Base-by-base conservation (phyloP, 2,329 filamentous ascomycete genomes). In the Aspergillus calidoustus region DNA sequence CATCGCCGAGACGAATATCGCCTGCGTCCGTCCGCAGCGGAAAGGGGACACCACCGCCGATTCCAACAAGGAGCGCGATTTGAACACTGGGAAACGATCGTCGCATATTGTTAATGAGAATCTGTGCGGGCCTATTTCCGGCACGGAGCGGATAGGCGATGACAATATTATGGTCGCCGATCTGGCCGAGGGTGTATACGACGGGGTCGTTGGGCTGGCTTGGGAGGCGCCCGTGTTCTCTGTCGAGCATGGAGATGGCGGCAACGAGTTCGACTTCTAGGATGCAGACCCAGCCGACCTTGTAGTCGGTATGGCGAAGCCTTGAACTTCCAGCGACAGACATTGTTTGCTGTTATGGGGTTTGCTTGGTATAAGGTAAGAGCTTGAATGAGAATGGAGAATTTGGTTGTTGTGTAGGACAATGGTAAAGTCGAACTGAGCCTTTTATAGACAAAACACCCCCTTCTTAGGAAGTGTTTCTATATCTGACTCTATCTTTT, bases 241-340 rank as follows among this genome's bases (percentile, higher is more conserved):
- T 49, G 19, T 58, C 56, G 1, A 58, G 48, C 19, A 58, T 41
- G 23, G 22, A n/a, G 7, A 25, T 22, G 3, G 56, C 48, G 28
- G 56, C 56, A 7, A 43, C 44, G 8, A 31, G 15, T 38, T 58
- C 56, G n/a, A 30, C 22, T 28, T 47, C 22, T 19, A 38, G 19
- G 5, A 43, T 44, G 13, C 48, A 52, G 7, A 58, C 19, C 56
- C 56, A 58, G 3, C 47, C 56, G 17, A 58, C 43, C 9, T 11
- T 52, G 34, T 58, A 58, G 34, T 34, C 28, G 13, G 30, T 7
- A 7, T 9, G 50, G 7, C 5, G 30, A 31, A 52, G 17, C 1
- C 19, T 52, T 38, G 23, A n/a, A 7, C 4, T 47, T 1, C n/a
- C n/a, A 22, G 44, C 9, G n/a, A 22, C 17, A 47, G 44, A 19